Evolutionary conservation across 192 early-diverging fungal species (phyloP), one percentile per base, ranked within the genome.

Genomic region (Coemansia sp.): DNA sequence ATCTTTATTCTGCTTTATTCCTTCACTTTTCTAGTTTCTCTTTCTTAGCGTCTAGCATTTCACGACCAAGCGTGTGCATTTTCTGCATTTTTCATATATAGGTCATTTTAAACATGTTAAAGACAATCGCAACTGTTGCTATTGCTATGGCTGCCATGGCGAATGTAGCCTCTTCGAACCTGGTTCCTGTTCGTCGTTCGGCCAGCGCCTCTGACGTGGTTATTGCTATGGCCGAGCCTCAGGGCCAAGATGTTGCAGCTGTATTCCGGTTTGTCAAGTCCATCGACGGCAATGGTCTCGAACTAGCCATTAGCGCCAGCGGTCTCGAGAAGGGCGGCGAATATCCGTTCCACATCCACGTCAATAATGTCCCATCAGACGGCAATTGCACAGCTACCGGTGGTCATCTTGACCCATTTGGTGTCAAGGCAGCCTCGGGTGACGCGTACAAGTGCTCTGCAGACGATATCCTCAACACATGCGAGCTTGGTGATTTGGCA

Each of bases 401-500:
- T 27, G 82, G 78, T 14, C 82, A 84, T 37, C 58, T 74, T 12
- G 69, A 84, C 61, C 78, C 82, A 10, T 54, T 51, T 35, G 63
- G 54, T 17, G 22, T 69, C 50, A 68, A 65, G 63, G 32, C 50
- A 12, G 51, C 63, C 17, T 45, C 69, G 15, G 65, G 39, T 14
- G 35, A 52, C 22, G 49, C 21, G 15, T 75, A 75, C 70, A 84
- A 66, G 51, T 84, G 82, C 50, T 49, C 58, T 27, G 50, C 54
- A 12, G 57, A 23, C 24, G 62, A 74, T 21, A 25, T 67, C 37
- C 11, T 22, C 19, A 63, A 65, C 35, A 70, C 84, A 10, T 88
- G 86, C 65, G 81, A 86, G 71, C 65, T 76, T 12, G 86, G 86
- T 60, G 86, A 88, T 62, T 60, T 88, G 56, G 63, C 83, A 37